Base-by-base conservation (phyloP, 2,329 filamentous ascomycete genomes). In the Bimuria novae-zelandiae region DNA sequence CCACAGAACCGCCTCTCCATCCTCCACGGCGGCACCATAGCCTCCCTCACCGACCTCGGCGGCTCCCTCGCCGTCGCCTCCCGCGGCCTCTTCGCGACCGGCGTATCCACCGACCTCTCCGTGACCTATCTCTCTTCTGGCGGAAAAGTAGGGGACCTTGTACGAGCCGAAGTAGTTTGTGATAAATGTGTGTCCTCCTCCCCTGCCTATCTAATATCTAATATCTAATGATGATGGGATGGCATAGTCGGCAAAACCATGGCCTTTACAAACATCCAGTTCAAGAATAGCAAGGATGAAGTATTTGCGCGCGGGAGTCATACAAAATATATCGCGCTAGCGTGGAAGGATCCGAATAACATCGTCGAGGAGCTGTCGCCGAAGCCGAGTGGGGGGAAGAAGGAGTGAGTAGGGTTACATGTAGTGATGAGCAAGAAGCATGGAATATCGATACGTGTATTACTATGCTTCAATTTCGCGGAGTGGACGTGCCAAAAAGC, bases 1-100 rank as follows among this genome's bases (percentile, higher is more conserved):
- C 1, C 7, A 7, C 33, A 92, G 88, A 93, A 93, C 67, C 86
- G 89, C 1, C 78, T 93, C 0, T 82, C 85, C 48, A 92, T 88
- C 30, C 81, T 92, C 23, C 89, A 93, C 64, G 89, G 89, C 16
- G 89, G 89, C 3, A 90, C 89, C 0, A 86, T 93, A 23, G 89
- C 89, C 3, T 89, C 86, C 68, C 86, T 92, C 75, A 84, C 87
- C 41, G 85, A 89, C 60, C 80, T 88, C 1, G 85, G 86, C 4
- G 86, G 86, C 19, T 87, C 84, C 14, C 74, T 89, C 8, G 85
- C 85, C 7, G 83, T 89, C 35, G 86, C 85, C 6, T 88, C 85
- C 0, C 76, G 81, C 29, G 85, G 86, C 0, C 76, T 89, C 1
- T 88, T 83, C 64, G 80, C 84, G 17, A 89, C 85, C 0, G 85